Evolutionary conservation across 768 basidiomycete genomes (phyloP), one percentile per base, ranked within the genome.

Genomic region (Tephrocybe rancida): DNA sequence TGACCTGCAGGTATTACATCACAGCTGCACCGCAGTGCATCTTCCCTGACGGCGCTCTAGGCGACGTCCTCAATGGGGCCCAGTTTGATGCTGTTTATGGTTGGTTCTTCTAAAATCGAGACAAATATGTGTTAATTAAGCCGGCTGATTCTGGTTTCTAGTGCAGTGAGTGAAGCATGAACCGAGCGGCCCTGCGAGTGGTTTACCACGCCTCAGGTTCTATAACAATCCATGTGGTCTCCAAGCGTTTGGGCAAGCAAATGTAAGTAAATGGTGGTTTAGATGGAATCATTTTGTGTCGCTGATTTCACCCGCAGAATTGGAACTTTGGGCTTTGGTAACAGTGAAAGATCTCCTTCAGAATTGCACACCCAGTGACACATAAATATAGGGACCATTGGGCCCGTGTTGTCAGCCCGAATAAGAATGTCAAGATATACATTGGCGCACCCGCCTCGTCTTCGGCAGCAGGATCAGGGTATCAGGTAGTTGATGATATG

Each of bases 61-160:
- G 84, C 9, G 72, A 73, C 8, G 83, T 86, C 19, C 70, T 90
- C 50, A 81, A 87, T 61, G 61, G 74, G 0, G 87, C 81, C 10
- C 75, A 65, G 4, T 90, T 90, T 57, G 88, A 90, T 68, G 86
- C 86, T 1, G 70, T 90, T 54, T 89, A 87, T 57, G 87, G 77
- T 79, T 55, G 35, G 68, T 60, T 9, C 34, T 18, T 44, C 35
- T 37, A 16, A 13, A 30, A 5, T 30, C 29, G 5, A 30, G 29
- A n/a, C n/a, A n/a, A n/a, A n/a, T n/a, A n/a, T n/a, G 7, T 30
- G 29, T 13, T 30, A 13, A 6, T 30, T 30, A 5, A 6, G 7
- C 13, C 29, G 13, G 5, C 29, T 30, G 29, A 5, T 9, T 35
- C 39, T 27, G 21, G 24, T 46, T 50, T 52, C 6, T 39, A 74